phyloP scores from a whole-genome alignment of 1,284 basidiomycete species.

The Ustilago esculenta region DNA sequence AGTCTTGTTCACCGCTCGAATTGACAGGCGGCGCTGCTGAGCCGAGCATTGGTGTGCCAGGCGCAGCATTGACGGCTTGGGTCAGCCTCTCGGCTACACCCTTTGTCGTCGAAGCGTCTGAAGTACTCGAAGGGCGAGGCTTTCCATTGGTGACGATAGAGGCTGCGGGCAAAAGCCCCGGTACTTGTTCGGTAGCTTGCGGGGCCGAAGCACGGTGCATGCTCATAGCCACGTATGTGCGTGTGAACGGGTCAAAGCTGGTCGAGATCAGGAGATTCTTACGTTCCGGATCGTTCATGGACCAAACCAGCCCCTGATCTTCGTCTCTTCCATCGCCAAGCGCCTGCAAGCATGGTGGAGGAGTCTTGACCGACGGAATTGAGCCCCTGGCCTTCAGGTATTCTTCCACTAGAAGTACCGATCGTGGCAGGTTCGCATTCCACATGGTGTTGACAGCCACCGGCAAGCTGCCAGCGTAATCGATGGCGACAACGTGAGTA shows the following conservation, averaged over 20 bases:
- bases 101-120: constrained; percentile 50
- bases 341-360: constrained; percentile 56
- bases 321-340: constrained; percentile 63
- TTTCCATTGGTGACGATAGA: constrained; percentile 17
- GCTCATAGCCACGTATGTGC: constrained; percentile 27
- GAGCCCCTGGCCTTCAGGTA: constrained; percentile 61
- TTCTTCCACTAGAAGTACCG: constrained; percentile 64
- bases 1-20: constrained; percentile 23
- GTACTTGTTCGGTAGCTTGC: not conserved
- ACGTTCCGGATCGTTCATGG: constrained; percentile 38
- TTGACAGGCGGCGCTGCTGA: constrained; percentile 28
- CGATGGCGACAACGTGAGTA: constrained; percentile 85
- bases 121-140: constrained; percentile 20
- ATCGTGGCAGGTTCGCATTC: constrained; percentile 72
- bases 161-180: constrained; percentile 29
- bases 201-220: constrained; percentile 22
- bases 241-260: constrained; percentile 41
- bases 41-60: constrained; percentile 25
- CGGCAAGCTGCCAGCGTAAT: constrained; percentile 88
- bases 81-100: constrained; percentile 38
- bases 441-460: constrained; percentile 86
- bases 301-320: constrained; percentile 45
- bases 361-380: constrained; percentile 60
- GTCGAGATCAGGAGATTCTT: constrained; percentile 40
- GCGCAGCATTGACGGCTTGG: constrained; percentile 27